Evolutionary conservation across 2,329 filamentous ascomycete genomes (phyloP).

Genomic region (Sordariomycetes sp.): DNA sequence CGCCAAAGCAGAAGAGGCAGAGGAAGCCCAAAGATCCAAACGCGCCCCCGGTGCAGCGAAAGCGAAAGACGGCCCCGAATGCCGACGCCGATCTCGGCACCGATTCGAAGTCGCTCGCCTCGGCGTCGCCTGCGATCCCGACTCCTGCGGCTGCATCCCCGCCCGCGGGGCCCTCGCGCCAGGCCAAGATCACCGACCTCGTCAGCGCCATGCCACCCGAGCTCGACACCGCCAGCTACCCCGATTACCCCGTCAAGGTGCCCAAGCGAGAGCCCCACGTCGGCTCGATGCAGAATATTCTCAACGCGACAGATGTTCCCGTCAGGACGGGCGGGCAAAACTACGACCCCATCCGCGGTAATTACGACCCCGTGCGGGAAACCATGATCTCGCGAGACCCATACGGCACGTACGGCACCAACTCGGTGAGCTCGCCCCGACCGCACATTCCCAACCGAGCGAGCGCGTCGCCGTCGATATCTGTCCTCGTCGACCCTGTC

Average conservation of each 20-base stretch:
- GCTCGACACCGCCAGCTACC: constrained; percentile 10
- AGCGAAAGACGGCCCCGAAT: constrained; percentile 35
- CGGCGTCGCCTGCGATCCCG: constrained; percentile 8
- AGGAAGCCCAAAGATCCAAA: constrained; percentile 48
- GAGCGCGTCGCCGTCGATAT: constrained; percentile 85
- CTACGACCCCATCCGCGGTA: constrained; percentile 83
- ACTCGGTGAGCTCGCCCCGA: constrained; percentile 36
- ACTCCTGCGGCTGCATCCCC: not conserved
- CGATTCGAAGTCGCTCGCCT: constrained; percentile 19
- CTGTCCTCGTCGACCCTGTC: constrained; percentile 68
- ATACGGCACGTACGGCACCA: constrained; percentile 29
- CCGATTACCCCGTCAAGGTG: constrained; percentile 26
- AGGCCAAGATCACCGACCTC: constrained; percentile 27
- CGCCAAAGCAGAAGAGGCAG: constrained; percentile 35
- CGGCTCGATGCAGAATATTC: constrained; percentile 40
- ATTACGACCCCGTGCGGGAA: constrained; percentile 49
- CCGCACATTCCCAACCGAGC: constrained; percentile 41
- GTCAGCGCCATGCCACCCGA: constrained; percentile 7
- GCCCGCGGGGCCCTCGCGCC: constrained; percentile 13
- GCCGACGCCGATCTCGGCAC: constrained; percentile 20
- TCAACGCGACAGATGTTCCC: constrained; percentile 32
- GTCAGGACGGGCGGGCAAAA: constrained; percentile 62
- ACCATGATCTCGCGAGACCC: constrained; percentile 43
- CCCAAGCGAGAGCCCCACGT: constrained; percentile 35
- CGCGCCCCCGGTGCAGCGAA: constrained; percentile 37